These are phyloP conservation scores for Diplodia seriata DNA, from an alignment of 2,329 filamentous ascomycete genomes.

Conservation along the genomic window DNA sequence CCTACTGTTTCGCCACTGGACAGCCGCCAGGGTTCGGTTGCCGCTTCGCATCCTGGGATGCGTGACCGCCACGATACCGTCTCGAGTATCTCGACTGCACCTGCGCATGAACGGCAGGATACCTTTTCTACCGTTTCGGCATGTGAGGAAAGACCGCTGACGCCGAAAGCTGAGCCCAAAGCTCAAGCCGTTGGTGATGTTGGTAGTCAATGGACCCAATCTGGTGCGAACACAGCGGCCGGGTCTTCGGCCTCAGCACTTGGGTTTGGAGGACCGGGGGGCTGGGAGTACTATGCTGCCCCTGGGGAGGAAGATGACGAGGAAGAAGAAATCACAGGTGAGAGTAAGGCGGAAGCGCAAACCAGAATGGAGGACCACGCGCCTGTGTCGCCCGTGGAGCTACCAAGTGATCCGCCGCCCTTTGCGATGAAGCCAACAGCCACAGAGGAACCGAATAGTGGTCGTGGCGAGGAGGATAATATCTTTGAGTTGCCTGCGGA, in stretches of 20 bases:
- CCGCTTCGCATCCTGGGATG: neutral
- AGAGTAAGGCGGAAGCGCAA: conserved; percentile 43
- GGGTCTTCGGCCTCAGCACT: conserved; percentile 38
- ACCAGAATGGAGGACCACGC: conserved; percentile 34
- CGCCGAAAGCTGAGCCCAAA: neutral
- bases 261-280: conserved; percentile 46
- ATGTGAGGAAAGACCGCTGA: neutral
- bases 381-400: conserved; percentile 36
- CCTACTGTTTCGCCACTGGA: conserved; percentile 5
- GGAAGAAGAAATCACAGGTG: conserved; percentile 46
- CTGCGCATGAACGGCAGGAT: neutral
- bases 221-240: neutral
- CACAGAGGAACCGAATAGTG: neutral
- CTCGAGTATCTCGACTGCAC: conserved; percentile 4
- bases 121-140: neutral
- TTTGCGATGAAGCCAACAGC: neutral
- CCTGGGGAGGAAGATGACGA: conserved; percentile 31
- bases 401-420: conserved; percentile 10
- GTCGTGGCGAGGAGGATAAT: neutral
- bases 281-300: conserved; percentile 44
- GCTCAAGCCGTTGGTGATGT: neutral
- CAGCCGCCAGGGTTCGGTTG: neutral
- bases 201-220: neutral
- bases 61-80: conserved; percentile 10
- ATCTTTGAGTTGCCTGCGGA: conserved; percentile 33